These are phyloP conservation scores for Dalbergia cochinchinensis DNA, from an alignment of 306 rosid species.

Conservation along the genomic window DNA sequence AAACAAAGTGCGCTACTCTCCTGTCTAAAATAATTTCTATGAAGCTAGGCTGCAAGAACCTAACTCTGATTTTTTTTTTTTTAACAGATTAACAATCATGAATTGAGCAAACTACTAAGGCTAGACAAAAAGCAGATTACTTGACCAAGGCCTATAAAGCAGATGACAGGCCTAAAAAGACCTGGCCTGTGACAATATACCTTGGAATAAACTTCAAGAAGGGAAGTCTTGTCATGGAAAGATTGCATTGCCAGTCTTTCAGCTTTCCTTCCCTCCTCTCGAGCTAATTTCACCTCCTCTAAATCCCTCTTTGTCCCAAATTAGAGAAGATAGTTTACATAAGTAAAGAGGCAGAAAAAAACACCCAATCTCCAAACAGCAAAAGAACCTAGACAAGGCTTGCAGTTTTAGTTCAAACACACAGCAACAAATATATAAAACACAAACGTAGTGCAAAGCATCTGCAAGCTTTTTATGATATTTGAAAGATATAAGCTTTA, in stretches of 20 bases:
- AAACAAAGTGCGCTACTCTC: background rate
- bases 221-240: conserved; percentile 71
- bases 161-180: background rate
- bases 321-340: conserved; percentile 32
- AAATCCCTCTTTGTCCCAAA: conserved; percentile 68
- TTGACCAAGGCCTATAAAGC: background rate
- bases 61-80: conserved; percentile 6
- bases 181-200: conserved; percentile 50
- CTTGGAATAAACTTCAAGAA: conserved; percentile 78
- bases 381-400: conserved; percentile 33
- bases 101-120: conserved; percentile 10
- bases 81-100: conserved; percentile 1
- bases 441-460: background rate
- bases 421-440: no score
- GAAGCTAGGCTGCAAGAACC: background rate
- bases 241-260: conserved; percentile 83
- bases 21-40: background rate
- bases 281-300: conserved; percentile 78
- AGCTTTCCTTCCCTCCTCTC: conserved; percentile 75
- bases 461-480: background rate
- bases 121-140: background rate
- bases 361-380: conserved; percentile 1
- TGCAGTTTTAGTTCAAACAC: conserved; percentile 23
- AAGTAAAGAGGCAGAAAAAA: conserved; percentile 24
- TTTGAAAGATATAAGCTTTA: background rate